These are phyloP conservation scores for Aspergillus intermedius DNA, from an alignment of 2,329 filamentous ascomycete species.

Conservation along the genomic window DNA sequence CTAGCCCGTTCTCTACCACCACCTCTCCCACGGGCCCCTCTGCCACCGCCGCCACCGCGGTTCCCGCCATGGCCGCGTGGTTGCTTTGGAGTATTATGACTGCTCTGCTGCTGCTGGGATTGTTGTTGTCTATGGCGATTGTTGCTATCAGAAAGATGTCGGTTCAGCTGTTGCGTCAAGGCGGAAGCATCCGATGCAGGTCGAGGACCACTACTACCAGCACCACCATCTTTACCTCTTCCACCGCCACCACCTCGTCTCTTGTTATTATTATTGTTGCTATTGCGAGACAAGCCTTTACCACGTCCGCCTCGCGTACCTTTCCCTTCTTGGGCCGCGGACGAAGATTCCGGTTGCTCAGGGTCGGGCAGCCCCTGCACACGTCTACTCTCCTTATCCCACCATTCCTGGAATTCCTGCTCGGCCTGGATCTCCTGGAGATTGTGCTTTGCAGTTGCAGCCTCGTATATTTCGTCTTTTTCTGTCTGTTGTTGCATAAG, in stretches of 20 bases:
- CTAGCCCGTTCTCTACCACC: conserved; percentile 14
- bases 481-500: conserved; percentile 79
- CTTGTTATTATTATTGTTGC: background rate
- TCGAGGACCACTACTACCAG: conserved; percentile 3
- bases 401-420: conserved; percentile 79
- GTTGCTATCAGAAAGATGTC: background rate
- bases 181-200: conserved; percentile 3
- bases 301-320: conserved; percentile 11
- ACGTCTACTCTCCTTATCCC: conserved; percentile 34
- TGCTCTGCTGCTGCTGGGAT: background rate
- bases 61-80: background rate
- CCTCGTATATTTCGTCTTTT: conserved; percentile 74
- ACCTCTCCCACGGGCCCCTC: conserved; percentile 10
- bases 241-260: conserved; percentile 3
- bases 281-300: background rate
- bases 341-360: conserved; percentile 5
- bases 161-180: conserved; percentile 7
- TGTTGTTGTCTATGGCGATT: background rate
- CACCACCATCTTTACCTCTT: conserved; percentile 5
- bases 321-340: conserved; percentile 10
- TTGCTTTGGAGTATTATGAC: no score
- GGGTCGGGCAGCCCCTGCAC: conserved; percentile 28
- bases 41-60: conserved; percentile 17
- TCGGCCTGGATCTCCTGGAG: conserved; percentile 94
- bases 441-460: conserved; percentile 72